These are phyloP conservation scores for Vigna hirtella DNA, from an alignment of 306 rosid species.

Conservation along the genomic window DNA sequence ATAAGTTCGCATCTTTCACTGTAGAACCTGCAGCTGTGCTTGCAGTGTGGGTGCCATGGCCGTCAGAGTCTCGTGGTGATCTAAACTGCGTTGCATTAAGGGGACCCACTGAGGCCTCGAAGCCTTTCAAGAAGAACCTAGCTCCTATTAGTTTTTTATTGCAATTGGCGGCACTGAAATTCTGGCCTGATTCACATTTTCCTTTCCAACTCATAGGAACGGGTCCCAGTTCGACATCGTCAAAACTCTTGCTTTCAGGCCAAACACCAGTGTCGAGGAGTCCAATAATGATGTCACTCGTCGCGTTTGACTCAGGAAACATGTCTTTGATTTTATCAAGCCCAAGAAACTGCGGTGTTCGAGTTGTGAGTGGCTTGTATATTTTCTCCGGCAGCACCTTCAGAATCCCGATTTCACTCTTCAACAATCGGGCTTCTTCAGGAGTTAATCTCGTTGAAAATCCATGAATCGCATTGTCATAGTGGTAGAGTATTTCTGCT, in stretches of 20 bases:
- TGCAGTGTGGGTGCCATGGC: constrained; percentile 91
- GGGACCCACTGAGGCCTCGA: constrained; percentile 51
- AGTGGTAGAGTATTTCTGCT: constrained; percentile 75
- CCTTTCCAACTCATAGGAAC: constrained; percentile 80
- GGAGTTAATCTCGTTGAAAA: constrained; percentile 67
- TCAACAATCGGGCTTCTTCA: constrained; percentile 58
- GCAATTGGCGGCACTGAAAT: constrained; percentile 65
- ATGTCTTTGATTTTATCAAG: constrained; percentile 47
- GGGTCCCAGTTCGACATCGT: constrained; percentile 69
- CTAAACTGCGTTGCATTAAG: constrained; percentile 54
- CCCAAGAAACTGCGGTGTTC: constrained; percentile 80
- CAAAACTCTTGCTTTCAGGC: constrained; percentile 93
- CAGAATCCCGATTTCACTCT: constrained; percentile 57
- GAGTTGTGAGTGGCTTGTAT: constrained; percentile 81
- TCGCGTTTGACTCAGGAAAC: constrained; percentile 43
- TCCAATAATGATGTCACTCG: constrained; percentile 61
- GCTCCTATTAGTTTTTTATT: constrained; percentile 83
- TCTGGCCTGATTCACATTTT: constrained; percentile 63
- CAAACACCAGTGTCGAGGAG: constrained; percentile 79
- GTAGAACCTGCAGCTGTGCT: constrained; percentile 74
- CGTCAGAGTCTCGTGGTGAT: constrained; percentile 79
- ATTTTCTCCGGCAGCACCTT: constrained; percentile 60
- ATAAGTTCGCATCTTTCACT: constrained; percentile 56
- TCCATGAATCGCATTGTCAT: constrained; percentile 73
- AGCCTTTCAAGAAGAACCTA: constrained; percentile 62